Evolutionary conservation across 1,284 basidiomycete genomes (phyloP).

Genomic region (Cutaneotrichosporon daszewskae): DNA sequence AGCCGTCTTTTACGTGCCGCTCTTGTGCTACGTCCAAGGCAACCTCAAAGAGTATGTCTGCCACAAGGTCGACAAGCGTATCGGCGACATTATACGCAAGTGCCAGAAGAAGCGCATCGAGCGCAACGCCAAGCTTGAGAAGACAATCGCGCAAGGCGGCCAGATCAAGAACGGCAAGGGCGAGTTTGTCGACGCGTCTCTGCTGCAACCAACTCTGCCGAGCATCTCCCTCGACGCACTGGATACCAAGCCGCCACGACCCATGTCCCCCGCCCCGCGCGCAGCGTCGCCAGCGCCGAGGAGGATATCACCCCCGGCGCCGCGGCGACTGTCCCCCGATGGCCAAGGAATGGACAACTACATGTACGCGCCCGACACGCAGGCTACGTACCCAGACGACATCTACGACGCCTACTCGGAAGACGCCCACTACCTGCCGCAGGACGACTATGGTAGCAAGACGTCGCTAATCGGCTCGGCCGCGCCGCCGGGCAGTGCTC

Average conservation of each 20-base stretch:
- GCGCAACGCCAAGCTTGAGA: constrained; percentile 73
- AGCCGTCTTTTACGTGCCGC: constrained; percentile 81
- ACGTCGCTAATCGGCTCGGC: too few species aligned
- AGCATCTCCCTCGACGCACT: constrained; percentile 73
- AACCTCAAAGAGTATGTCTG: constrained; percentile 98
- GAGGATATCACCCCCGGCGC: too few species aligned
- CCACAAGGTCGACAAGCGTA: constrained; percentile 98
- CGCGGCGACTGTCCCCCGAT: too few species aligned
- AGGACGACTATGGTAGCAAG: too few species aligned
- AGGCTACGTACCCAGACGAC: too few species aligned
- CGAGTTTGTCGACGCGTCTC: constrained; percentile 57
- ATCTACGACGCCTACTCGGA: too few species aligned
- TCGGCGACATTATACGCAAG: constrained; percentile 85
- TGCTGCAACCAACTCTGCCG: constrained; percentile 90
- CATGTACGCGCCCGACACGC: too few species aligned
- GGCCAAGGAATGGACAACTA: too few species aligned
- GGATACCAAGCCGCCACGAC: neutral
- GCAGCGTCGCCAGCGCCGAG: too few species aligned
- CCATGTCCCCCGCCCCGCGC: too few species aligned
- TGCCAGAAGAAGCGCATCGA: constrained; percentile 80
- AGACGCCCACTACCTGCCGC: too few species aligned
- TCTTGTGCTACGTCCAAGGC: constrained; percentile 90
- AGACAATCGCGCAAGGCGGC: constrained; percentile 80
- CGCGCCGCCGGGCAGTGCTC: too few species aligned
- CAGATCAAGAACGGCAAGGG: constrained; percentile 94